These are phyloP conservation scores for Melaleuca quinquenervia DNA, from an alignment of 345 rosid species.

Conservation along the genomic window DNA sequence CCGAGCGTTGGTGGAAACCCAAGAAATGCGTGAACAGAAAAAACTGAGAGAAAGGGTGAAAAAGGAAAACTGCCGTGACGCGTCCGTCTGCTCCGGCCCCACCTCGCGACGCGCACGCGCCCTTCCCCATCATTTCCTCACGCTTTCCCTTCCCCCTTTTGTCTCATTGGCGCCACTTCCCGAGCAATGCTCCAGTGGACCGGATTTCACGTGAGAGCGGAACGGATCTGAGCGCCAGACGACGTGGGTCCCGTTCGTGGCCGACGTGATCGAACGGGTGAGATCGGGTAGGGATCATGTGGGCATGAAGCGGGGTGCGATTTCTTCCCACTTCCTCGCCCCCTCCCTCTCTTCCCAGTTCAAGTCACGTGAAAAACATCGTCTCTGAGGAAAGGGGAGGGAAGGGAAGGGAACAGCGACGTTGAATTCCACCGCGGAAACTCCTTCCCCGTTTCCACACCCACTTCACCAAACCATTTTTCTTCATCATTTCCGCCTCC, in stretches of 20 bases:
- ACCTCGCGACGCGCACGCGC: not conserved
- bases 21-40: not conserved
- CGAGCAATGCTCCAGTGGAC: not conserved
- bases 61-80: not conserved
- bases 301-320: not conserved
- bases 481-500: not conserved
- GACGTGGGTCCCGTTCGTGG: not conserved
- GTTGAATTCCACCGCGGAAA: not conserved
- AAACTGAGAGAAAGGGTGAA: not conserved
- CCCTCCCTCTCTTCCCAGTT: not conserved
- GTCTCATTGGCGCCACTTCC: not conserved
- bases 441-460: not conserved
- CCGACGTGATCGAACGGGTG: accelerated
- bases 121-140: not conserved
- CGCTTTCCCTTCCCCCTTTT: not conserved
- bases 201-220: accelerated
- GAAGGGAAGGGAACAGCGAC: not conserved
- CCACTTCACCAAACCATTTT: not conserved
- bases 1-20: not conserved
- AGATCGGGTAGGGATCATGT: not conserved
- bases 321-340: too few relatives aligned
- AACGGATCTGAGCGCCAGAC: not conserved
- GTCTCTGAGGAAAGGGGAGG: not conserved
- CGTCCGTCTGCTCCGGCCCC: not conserved
- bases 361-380: not conserved